Evolutionary conservation across 805 yeast genomes (phyloP).

Genomic region (Ogataea glucozyma): DNA sequence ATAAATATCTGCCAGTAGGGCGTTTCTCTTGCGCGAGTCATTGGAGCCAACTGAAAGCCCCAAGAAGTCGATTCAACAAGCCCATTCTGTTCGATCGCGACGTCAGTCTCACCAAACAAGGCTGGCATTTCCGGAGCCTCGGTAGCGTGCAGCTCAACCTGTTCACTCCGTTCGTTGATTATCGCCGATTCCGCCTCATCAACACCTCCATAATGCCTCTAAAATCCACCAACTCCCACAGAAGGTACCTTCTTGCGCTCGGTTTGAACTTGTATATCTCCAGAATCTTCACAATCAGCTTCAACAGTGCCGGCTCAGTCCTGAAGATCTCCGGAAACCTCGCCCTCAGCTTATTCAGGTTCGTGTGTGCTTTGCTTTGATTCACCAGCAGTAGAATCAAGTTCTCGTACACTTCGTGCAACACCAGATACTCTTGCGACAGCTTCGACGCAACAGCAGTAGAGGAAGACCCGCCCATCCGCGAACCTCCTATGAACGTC

Average conservation of each 20-base stretch:
- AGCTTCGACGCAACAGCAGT: constrained; percentile 12
- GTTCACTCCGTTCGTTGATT: too few species aligned
- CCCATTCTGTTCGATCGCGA: too few species aligned
- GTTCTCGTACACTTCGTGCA: constrained; percentile 32
- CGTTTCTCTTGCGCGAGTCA: too few species aligned
- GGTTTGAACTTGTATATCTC: constrained; percentile 62
- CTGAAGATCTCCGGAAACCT: constrained; percentile 54
- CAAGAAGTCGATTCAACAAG: too few species aligned
- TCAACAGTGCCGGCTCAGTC: constrained; percentile 52
- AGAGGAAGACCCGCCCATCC: too few species aligned
- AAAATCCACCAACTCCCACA: constrained; percentile 64
- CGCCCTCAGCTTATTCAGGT: constrained; percentile 53
- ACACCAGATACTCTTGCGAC: constrained; percentile 24
- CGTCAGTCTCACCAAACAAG: too few species aligned
- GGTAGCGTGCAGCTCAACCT: too few species aligned
- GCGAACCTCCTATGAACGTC: constrained; percentile 34
- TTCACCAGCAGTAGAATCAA: constrained; percentile 30
- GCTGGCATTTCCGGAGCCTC: too few species aligned
- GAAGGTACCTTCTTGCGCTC: constrained; percentile 56
- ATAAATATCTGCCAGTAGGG: too few species aligned
- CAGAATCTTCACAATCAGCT: constrained; percentile 49
- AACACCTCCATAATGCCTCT: constrained; percentile 52
- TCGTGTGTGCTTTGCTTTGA: constrained; percentile 30
- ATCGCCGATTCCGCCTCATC: constrained; percentile 48
- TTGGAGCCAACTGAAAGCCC: too few species aligned